phyloP scores from a whole-genome alignment of 441 rosid genomes.

The Erodium chrysanthum region DNA sequence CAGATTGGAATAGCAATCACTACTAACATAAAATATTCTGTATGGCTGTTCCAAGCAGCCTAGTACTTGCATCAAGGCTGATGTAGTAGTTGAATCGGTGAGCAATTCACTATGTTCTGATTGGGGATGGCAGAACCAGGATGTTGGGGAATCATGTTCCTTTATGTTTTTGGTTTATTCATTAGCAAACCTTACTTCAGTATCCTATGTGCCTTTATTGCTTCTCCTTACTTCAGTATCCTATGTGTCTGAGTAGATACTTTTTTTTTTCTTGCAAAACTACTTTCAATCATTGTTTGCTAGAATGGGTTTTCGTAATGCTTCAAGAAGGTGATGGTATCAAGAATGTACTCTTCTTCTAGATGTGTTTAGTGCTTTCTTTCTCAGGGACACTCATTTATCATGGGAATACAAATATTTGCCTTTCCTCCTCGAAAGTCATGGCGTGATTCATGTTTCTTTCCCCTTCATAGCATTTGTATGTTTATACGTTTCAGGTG shows the following conservation, averaged over 20 bases:
- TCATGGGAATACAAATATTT: background rate
- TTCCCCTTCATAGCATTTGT: conserved; percentile 1
- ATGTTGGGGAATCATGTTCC: background rate
- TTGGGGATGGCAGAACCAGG: background rate
- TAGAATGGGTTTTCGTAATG: background rate
- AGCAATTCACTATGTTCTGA: background rate
- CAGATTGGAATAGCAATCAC: background rate
- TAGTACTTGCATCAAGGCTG: background rate
- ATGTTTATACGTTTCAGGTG: conserved; percentile 38
- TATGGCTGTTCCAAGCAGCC: background rate
- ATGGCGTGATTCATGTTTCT: background rate
- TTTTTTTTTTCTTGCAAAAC: background rate
- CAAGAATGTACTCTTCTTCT: background rate
- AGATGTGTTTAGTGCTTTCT: background rate
- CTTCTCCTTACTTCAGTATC: background rate
- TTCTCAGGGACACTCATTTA: background rate
- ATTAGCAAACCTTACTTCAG: background rate
- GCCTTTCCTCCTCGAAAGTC: background rate
- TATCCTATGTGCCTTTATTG: background rate
- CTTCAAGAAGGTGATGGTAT: background rate
- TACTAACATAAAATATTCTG: background rate
- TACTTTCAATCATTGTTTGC: background rate
- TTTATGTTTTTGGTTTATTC: background rate
- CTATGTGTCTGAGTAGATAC: background rate
- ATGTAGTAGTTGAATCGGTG: background rate